phyloP scores from a whole-genome alignment of 1,284 basidiomycete genomes.

The Schizophyllum commune region DNA sequence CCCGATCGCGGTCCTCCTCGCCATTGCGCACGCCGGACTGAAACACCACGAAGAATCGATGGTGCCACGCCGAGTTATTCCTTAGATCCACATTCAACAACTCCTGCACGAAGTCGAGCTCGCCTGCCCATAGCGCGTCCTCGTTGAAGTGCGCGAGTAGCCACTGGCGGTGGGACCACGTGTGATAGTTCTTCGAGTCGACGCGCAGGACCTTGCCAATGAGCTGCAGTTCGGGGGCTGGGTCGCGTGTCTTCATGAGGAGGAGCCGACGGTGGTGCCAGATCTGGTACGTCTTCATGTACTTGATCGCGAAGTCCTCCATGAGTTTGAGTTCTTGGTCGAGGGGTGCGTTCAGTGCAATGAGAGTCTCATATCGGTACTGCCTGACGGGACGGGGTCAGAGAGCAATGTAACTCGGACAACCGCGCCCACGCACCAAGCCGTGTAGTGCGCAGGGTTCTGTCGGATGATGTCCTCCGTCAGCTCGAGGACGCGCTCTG shows the following conservation, averaged over 20 bases:
- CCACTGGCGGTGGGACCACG: constrained; percentile 94
- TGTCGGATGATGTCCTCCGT: constrained; percentile 81
- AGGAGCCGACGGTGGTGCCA: constrained; percentile 94
- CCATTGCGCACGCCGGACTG: constrained; percentile 52
- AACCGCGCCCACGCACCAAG: constrained; percentile 55
- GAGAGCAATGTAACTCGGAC: constrained; percentile 1
- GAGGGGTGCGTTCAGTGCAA: constrained; percentile 61
- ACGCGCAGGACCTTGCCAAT: constrained; percentile 60
- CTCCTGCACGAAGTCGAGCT: constrained; percentile 70
- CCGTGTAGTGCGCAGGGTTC: constrained; percentile 92
- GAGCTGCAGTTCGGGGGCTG: constrained; percentile 69
- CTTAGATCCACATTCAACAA: constrained; percentile 76
- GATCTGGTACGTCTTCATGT: constrained; percentile 92
- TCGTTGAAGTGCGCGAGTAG: constrained; percentile 75
- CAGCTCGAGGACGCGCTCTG: constrained; percentile 71
- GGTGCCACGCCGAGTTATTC: constrained; percentile 99
- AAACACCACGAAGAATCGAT: constrained; percentile 92
- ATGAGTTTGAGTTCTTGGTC: constrained; percentile 73
- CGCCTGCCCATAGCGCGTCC: constrained; percentile 67
- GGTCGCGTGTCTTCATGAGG: constrained; percentile 47
- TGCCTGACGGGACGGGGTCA: constrained; percentile 55
- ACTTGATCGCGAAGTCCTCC: constrained; percentile 74
- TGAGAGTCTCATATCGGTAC: constrained; percentile 81
- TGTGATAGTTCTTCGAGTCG: constrained; percentile 94
- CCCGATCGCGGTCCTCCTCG: constrained; percentile 49